Evolutionary conservation across 148 eudicot species (phyloP).

Genomic region (Heliosperma pusillum): DNA sequence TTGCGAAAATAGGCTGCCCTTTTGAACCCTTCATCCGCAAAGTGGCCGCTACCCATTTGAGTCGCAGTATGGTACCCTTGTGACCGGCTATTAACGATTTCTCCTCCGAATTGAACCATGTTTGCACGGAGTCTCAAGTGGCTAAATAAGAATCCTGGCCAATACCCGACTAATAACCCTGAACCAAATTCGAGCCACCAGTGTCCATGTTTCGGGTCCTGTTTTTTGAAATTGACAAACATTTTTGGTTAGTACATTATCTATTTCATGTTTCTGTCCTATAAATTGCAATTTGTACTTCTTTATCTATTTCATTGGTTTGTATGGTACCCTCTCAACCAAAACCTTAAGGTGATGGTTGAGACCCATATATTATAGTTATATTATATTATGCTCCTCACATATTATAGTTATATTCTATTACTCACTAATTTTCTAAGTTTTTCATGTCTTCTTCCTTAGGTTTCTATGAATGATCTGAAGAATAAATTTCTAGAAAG

Average conservation of each 20-base stretch:
- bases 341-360: too few species aligned
- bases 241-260: background rate
- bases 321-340: too few species aligned
- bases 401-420: too few species aligned
- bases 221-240: conserved; percentile 8
- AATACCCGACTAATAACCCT: conserved; percentile 80
- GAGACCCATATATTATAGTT: too few species aligned
- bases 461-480: background rate
- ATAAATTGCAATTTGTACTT: background rate
- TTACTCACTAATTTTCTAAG: too few species aligned
- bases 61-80: conserved; percentile 84
- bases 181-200: conserved; percentile 96
- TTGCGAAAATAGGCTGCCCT: conserved; percentile 92
- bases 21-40: conserved; percentile 76
- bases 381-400: too few species aligned
- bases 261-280: too few species aligned
- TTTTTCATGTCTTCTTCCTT: background rate
- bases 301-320: too few species aligned
- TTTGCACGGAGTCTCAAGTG: conserved; percentile 70
- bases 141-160: conserved; percentile 84
- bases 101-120: conserved; percentile 98
- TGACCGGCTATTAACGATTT: conserved; percentile 69
- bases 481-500: background rate
- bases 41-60: conserved; percentile 98
- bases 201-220: conserved; percentile 98